Evolutionary conservation across 129 eudicot genomes (phyloP), one percentile per base, ranked within the genome.

Genomic region (Centrapalus pauciflorus): DNA sequence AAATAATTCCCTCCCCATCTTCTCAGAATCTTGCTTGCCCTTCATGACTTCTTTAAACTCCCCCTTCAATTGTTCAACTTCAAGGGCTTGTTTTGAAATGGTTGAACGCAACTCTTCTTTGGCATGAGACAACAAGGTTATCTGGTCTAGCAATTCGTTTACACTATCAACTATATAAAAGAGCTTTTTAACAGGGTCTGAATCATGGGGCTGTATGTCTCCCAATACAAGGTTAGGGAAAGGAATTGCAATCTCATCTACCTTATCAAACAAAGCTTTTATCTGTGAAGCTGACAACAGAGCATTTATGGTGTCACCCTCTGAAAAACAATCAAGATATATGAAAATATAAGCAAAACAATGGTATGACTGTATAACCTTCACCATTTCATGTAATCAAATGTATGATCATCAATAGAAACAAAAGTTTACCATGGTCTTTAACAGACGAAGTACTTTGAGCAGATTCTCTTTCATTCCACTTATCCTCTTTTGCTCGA

Each of bases 11-110:
- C 55, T 75, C 67, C 56, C 70, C 70, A 77, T 70, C 64, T 57
- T 51, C 3, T 76, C 84, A 25, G 16, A 32, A 13, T 70, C 84
- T 68, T 73, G 59, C 69, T 79, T 67, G 17, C 79, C 67, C 12
- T 14, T 67, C 49, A 25, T n/a, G 38, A 74, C 78, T 46, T 81
- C 75, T 66, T 79, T 73, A 62, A 64, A 68, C 45, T 76, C 82
- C 79, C 75, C 85, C 77, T 89, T 87, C 72, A 89, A 70, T 74
- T 50, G 58, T 62, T 86, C 90, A 69, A 78, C 76, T 78, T 94
- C 95, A 50, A 49, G 69, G 73, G 75, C 70, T 66, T 82, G 95
- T 60, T 77, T 61, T 32, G 76, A 72, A 69, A 86, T 66, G 43
- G 68, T 73, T 28, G 82, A 73, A 34, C 72, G 82, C 38, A 86